Evolutionary conservation across 1,139 yeast species (phyloP).

Genomic region (Komagataea norvegica): DNA sequence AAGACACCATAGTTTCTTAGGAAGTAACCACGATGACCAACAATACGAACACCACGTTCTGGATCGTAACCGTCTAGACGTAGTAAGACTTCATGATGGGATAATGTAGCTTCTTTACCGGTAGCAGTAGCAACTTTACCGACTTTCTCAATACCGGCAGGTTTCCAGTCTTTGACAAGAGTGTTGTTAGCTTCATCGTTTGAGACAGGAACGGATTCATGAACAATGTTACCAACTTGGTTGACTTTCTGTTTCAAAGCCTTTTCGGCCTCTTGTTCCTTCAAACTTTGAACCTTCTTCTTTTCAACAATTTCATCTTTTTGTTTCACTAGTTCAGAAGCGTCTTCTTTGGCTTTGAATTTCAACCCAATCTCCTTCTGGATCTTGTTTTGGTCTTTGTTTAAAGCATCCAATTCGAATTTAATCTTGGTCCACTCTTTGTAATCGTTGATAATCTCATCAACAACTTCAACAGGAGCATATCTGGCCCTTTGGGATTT

Average conservation of each 20-base stretch:
- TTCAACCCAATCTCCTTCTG: conserved; percentile 92
- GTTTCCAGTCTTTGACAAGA: conserved; percentile 82
- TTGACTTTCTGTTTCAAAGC: conserved; percentile 75
- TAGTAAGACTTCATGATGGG: conserved; percentile 92
- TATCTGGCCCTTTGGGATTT: conserved; percentile 93
- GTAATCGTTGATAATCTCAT: conserved; percentile 87
- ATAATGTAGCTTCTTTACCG: conserved; percentile 70
- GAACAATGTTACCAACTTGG: conserved; percentile 90
- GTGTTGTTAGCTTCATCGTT: conserved; percentile 89
- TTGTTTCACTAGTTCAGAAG: conserved; percentile 71
- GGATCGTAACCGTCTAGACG: conserved; percentile 98
- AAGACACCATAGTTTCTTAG: conserved; percentile 93
- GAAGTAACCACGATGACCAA: conserved; percentile 98
- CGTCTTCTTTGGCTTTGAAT: conserved; percentile 94
- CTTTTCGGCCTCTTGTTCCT: conserved; percentile 77
- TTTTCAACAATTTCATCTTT: conserved; percentile 70
- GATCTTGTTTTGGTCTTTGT: conserved; percentile 78
- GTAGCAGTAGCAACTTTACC: conserved; percentile 68
- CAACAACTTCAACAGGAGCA: conserved; percentile 89
- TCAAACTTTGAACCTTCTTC: conserved; percentile 60
- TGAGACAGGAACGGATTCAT: conserved; percentile 83
- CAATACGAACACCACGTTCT: conserved; percentile 96
- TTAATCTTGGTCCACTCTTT: conserved; percentile 90
- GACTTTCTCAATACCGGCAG: conserved; percentile 52
- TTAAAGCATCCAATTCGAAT: conserved; percentile 84